Percentiles rank a stretch among this genome's conserved stretches.
phyloP scores from a whole-genome alignment of 495 filamentous ascomycete species.

The Tuber aestivum region DNA sequence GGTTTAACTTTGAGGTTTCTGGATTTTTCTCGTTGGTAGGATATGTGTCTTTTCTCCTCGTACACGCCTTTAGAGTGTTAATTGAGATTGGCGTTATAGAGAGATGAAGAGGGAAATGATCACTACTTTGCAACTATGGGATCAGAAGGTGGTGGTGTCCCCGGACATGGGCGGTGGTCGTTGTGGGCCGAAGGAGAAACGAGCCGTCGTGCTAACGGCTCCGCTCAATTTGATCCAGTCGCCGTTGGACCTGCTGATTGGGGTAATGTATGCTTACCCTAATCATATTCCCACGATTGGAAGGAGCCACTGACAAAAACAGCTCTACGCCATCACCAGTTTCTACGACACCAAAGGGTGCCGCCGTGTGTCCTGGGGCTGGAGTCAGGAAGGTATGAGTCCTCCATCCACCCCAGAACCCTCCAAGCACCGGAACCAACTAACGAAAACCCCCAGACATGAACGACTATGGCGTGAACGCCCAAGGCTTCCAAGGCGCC shows the following conservation, averaged over 20 bases:
- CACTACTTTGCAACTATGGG: slow-evolving; percentile 52
- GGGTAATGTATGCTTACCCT: slow-evolving; percentile 29
- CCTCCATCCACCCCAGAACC: not conserved
- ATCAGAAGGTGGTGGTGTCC: slow-evolving; percentile 48
- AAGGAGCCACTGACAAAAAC: not conserved
- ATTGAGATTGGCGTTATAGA: not conserved
- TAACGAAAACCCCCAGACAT: slow-evolving; percentile 27
- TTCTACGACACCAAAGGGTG: slow-evolving; percentile 48
- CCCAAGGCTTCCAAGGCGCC: slow-evolving; percentile 48
- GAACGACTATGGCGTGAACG: slow-evolving; percentile 42
- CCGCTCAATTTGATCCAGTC: slow-evolving; percentile 42
- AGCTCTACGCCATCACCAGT: slow-evolving; percentile 45
- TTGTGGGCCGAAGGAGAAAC: slow-evolving; percentile 47
- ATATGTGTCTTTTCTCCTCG: slow-evolving; percentile 20
- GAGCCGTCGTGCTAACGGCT: slow-evolving; percentile 43
- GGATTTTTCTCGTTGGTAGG: slow-evolving; percentile 48
- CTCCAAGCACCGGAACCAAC: not conserved
- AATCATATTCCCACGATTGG: not conserved
- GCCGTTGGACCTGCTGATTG: slow-evolving; percentile 46
- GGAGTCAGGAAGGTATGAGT: slow-evolving; percentile 43
- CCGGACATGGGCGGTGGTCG: slow-evolving; percentile 44
- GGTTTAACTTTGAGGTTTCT: slow-evolving; percentile 55
- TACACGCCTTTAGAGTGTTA: slow-evolving; percentile 18
- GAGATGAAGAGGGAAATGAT: slow-evolving; percentile 30
- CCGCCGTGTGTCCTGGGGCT: slow-evolving; percentile 47